phyloP scores from a whole-genome alignment of 139 green algal species.

The Trebouxia sp. region DNA sequence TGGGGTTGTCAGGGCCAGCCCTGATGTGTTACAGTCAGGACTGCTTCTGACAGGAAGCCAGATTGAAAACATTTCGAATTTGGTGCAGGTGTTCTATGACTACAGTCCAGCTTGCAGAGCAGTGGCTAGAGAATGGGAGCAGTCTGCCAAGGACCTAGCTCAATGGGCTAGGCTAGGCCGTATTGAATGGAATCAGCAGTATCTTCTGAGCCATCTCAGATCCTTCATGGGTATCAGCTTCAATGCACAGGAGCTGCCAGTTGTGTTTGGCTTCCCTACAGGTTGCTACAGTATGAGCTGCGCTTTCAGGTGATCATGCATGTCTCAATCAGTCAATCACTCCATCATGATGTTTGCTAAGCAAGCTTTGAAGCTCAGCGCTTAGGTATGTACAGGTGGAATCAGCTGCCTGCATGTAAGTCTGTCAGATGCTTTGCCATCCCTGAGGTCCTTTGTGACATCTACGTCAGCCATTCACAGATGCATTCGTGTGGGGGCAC shows the following conservation, averaged over 20 bases:
- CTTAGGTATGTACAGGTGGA: too few species aligned
- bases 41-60: too few species aligned
- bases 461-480: too few species aligned
- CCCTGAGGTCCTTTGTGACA: too few species aligned
- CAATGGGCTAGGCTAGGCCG: neutral
- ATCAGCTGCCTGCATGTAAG: too few species aligned
- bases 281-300: neutral
- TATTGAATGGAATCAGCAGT: constrained; percentile 23
- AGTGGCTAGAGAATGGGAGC: neutral
- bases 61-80: too few species aligned
- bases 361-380: too few species aligned
- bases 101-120: constrained; percentile 13
- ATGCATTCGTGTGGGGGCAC: too few species aligned
- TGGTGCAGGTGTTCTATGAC: constrained; percentile 10
- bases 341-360: too few species aligned
- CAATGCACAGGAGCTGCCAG: neutral
- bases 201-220: neutral
- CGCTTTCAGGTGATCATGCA: neutral
- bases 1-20: too few species aligned
- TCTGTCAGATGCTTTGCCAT: too few species aligned
- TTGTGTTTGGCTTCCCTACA: constrained; percentile 10
- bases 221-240: neutral
- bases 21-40: too few species aligned
- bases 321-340: neutral
- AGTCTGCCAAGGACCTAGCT: neutral